A percentile compares a stretch with the other conserved stretches of the same genome.
Evolutionary conservation across 345 rosid species (phyloP).

Genomic region (Arabis alpina): DNA sequence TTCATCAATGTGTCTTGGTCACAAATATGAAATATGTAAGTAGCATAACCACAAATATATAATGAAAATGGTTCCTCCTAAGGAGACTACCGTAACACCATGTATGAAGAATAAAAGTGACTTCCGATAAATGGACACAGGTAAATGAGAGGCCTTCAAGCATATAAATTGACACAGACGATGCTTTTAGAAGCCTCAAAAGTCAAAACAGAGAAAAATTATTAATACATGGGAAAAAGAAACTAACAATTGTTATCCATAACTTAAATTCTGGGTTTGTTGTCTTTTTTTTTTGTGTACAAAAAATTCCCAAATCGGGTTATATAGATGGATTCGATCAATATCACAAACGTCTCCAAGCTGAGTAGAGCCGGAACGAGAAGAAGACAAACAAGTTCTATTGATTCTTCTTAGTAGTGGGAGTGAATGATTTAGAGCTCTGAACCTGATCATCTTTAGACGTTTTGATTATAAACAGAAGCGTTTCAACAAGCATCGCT

Average conservation of each 20-base stretch:
- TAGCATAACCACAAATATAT: too few relatives aligned
- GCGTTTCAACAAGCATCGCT: constrained; percentile 91
- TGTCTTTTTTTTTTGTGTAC: not conserved
- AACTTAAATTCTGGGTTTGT: not conserved
- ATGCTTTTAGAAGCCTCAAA: too few relatives aligned
- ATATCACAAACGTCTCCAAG: constrained; percentile 9
- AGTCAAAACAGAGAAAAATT: not conserved
- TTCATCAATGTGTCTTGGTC: too few relatives aligned
- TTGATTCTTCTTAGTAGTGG: constrained; percentile 71
- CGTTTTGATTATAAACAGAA: constrained; percentile 80
- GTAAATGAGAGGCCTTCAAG: too few relatives aligned
- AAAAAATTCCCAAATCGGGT: constrained; percentile 4
- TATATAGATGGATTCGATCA: not conserved
- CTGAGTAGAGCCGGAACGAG: not conserved
- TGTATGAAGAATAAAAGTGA: too few relatives aligned
- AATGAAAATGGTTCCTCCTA: too few relatives aligned
- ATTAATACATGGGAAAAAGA: not conserved
- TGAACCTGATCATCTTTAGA: constrained; percentile 52
- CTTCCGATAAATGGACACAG: too few relatives aligned
- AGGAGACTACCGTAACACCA: too few relatives aligned
- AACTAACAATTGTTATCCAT: not conserved
- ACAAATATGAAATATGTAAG: too few relatives aligned
- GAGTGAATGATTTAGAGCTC: constrained; percentile 44
- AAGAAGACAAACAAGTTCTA: constrained; percentile 41
- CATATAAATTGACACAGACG: too few relatives aligned